Conservation (phyloP, 345 rosid genomes). For the Sisymbrium irio region DNA sequence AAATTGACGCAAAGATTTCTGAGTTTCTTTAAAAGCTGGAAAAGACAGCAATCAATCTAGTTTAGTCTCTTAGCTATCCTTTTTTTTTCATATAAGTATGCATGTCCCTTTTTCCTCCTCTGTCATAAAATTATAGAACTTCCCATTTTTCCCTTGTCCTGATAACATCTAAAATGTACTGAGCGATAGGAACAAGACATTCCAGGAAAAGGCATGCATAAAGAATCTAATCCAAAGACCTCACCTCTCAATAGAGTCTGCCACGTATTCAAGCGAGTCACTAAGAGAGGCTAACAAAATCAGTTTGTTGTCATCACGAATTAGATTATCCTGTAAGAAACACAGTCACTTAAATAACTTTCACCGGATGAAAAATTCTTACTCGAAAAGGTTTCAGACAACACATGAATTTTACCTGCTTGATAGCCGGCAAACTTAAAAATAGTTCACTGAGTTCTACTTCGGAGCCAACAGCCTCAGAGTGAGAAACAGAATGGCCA, state of each 20-base stretch:
- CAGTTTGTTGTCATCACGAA: constrained; percentile 90
- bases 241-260: constrained; percentile 97
- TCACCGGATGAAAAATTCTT: neutral
- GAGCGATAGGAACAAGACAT: constrained; percentile 7
- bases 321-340: constrained; percentile 78
- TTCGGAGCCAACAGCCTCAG: constrained; percentile 58
- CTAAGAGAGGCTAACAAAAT: constrained; percentile 92
- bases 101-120: constrained; percentile 1
- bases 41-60: constrained; percentile 10
- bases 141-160: constrained; percentile 1
- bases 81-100: neutral
- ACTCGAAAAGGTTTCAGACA: neutral
- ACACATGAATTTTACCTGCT: constrained; percentile 53
- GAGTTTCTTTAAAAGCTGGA: constrained; percentile 9
- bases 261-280: constrained; percentile 95
- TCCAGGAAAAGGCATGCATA: constrained; percentile 14
- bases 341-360: neutral
- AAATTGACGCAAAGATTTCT: neutral
- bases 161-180: constrained; percentile 10
- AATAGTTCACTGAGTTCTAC: constrained; percentile 68
- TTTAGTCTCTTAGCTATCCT: constrained; percentile 6
- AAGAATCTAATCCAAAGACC: constrained; percentile 28
- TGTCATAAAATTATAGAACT: neutral
- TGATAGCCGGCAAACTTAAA: constrained; percentile 76
- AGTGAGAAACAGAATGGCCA: constrained; percentile 49